phyloP scores from a whole-genome alignment of 176 grass and related monocot genomes.

The Lolium rigidum region DNA sequence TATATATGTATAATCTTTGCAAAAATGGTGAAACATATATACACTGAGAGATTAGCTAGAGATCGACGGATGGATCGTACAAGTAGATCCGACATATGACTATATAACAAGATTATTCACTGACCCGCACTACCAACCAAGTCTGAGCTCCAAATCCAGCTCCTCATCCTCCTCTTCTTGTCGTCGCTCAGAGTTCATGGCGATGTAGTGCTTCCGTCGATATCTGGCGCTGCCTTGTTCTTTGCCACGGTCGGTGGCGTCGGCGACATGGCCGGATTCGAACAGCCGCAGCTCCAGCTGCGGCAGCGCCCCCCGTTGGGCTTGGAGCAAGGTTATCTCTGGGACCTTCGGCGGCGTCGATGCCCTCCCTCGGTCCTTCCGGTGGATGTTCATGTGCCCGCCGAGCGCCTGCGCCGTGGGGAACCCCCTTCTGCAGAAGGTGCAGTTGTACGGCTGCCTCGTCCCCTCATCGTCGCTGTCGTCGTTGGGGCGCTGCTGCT shows the following conservation, averaged over 20 bases:
- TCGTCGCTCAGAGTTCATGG: neutral
- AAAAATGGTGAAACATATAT: neutral
- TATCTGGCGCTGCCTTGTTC: neutral
- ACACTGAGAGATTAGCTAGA: neutral
- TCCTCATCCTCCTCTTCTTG: slow-evolving; percentile 34
- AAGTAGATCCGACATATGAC: neutral
- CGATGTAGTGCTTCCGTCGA: neutral
- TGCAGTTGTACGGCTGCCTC: slow-evolving; percentile 75
- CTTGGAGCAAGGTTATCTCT: neutral
- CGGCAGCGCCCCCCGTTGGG: neutral
- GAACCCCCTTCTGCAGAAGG: slow-evolving; percentile 87
- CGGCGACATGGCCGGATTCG: slow-evolving; percentile 8
- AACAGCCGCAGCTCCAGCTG: slow-evolving; percentile 71
- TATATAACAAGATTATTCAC: slow-evolving; percentile 5
- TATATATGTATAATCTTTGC: neutral
- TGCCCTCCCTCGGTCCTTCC: slow-evolving; percentile 44
- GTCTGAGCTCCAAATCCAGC: slow-evolving; percentile 79
- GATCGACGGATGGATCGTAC: neutral
- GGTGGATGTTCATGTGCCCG: slow-evolving; percentile 94
- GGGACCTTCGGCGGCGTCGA: neutral
- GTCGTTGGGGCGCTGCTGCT: neutral
- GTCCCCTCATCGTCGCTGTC: slow-evolving; percentile 22
- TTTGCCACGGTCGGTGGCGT: neutral
- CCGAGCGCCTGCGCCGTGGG: slow-evolving; percentile 84
- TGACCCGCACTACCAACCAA: slow-evolving; percentile 53